A percentile compares a stretch with the other conserved stretches of the same genome.
These are phyloP conservation scores for Syncephalastrum sp. DNA, from an alignment of 371 early-diverging fungal species.

Conservation along the genomic window DNA sequence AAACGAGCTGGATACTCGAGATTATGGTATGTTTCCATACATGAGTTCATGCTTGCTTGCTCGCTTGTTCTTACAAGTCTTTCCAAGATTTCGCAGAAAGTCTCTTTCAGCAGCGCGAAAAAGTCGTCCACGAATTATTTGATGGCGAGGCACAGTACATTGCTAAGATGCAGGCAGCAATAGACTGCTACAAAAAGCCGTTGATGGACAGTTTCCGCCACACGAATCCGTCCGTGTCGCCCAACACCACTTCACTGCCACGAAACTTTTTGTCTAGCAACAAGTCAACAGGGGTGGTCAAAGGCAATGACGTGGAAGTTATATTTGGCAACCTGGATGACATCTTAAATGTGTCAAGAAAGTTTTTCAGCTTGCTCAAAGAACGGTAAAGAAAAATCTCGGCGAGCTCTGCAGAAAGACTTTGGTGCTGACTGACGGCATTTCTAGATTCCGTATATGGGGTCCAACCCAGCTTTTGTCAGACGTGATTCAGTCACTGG, in stretches of 20 bases:
- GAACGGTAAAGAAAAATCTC: constrained; percentile 14
- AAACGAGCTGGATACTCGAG: constrained; percentile 11
- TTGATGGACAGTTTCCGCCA: constrained; percentile 16
- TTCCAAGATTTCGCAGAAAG: constrained; percentile 7
- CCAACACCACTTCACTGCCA: constrained; percentile 10
- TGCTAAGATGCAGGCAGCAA: constrained; percentile 19
- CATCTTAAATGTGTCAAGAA: constrained; percentile 10
- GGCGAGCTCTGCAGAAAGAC: too few species aligned
- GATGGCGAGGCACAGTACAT: constrained; percentile 20
- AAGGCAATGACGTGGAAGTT: constrained; percentile 15
- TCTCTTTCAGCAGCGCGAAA: constrained; percentile 16
- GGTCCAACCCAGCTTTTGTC: constrained; percentile 26
- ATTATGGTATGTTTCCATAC: constrained; percentile 7
- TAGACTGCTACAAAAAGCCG: constrained; percentile 21
- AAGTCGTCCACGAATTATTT: constrained; percentile 14
- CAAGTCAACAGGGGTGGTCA: constrained; percentile 9
- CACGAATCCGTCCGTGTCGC: background rate
- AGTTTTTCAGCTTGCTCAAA: constrained; percentile 13
- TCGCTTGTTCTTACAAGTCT: background rate
- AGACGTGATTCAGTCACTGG: constrained; percentile 20
- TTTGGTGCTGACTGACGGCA: too few species aligned
- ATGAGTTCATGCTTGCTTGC: background rate
- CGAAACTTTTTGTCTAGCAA: constrained; percentile 16
- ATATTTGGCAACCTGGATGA: constrained; percentile 24
- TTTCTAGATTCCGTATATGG: constrained; percentile 25